Evolutionary conservation across 2,329 filamentous ascomycete species (phyloP).

Genomic region (Arthrobotrys sphaeroides): DNA sequence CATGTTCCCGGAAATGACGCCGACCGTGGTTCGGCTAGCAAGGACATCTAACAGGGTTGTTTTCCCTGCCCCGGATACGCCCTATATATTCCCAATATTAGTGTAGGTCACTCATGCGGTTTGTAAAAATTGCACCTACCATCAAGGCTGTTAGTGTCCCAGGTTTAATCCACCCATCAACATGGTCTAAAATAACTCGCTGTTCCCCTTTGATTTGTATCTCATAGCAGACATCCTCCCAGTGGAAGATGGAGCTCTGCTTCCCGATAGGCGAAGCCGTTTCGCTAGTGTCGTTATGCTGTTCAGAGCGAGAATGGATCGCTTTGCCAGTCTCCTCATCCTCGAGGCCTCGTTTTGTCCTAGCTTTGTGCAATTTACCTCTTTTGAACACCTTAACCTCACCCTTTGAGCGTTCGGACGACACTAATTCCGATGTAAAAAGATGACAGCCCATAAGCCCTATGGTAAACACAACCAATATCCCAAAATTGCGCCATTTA

Average conservation of each 20-base stretch:
- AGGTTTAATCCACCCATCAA: slow-evolving; percentile 94
- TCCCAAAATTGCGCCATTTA: slow-evolving; percentile 70
- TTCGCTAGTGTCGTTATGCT: neutral
- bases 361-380: slow-evolving; percentile 64
- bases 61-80: slow-evolving; percentile 89
- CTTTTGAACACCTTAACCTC: slow-evolving; percentile 79
- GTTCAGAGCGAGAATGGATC: slow-evolving; percentile 55
- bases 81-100: slow-evolving; percentile 58
- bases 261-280: neutral
- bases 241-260: slow-evolving; percentile 76
- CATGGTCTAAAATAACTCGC: slow-evolving; percentile 80
- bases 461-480: slow-evolving; percentile 65
- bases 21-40: slow-evolving; percentile 86
- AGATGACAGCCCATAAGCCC: slow-evolving; percentile 69
- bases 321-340: slow-evolving; percentile 59
- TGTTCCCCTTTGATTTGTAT: slow-evolving; percentile 81
- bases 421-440: slow-evolving; percentile 69
- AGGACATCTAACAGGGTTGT: slow-evolving; percentile 88
- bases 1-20: slow-evolving; percentile 87
- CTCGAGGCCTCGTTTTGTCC: slow-evolving; percentile 61
- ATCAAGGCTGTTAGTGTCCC: slow-evolving; percentile 89
- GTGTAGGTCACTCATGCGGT: slow-evolving; percentile 62
- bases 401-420: slow-evolving; percentile 76
- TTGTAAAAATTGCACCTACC: slow-evolving; percentile 64
- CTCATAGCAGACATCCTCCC: slow-evolving; percentile 79